Conservation (phyloP, 805 yeast species). For the Kazachstania psychrophila region DNA sequence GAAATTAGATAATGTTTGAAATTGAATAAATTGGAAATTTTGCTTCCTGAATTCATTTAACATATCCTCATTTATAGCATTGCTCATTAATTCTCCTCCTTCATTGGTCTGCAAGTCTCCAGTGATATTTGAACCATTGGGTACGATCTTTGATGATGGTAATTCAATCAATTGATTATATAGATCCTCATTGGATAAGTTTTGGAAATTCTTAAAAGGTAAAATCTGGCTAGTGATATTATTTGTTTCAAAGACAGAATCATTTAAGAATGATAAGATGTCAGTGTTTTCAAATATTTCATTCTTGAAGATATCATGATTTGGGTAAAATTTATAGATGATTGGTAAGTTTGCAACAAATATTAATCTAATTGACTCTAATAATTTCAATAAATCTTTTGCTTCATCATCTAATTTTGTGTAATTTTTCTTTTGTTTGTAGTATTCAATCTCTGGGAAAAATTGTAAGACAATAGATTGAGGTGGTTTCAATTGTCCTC, state of each 20-base stretch:
- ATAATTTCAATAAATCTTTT: conserved; percentile 14
- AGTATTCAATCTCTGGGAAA: conserved; percentile 26
- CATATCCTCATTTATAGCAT: conserved; percentile 5
- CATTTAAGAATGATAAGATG: conserved; percentile 18
- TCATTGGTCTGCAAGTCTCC: background rate
- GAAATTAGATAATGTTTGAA: conserved; percentile 23
- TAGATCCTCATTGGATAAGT: conserved; percentile 5
- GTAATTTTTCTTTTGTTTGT: conserved; percentile 7
- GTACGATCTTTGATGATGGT: background rate
- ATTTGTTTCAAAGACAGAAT: conserved; percentile 5
- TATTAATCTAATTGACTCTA: conserved; percentile 17
- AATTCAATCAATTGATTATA: conserved; percentile 5
- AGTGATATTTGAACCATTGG: too few relatives aligned
- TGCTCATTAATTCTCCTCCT: background rate
- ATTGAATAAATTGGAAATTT: conserved; percentile 20
- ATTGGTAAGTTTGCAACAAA: conserved; percentile 23
- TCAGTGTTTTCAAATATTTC: conserved; percentile 18
- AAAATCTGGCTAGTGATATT: conserved; percentile 8
- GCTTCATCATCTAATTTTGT: conserved; percentile 11
- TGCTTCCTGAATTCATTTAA: conserved; percentile 7
- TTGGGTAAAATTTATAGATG: conserved; percentile 22
- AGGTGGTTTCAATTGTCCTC: conserved; percentile 8
- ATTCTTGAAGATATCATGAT: conserved; percentile 24
- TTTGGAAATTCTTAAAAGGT: conserved; percentile 7
- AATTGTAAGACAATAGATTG: conserved; percentile 16